Base-by-base conservation (phyloP, 495 filamentous ascomycete species). In the Daldinia childiae region DNA sequence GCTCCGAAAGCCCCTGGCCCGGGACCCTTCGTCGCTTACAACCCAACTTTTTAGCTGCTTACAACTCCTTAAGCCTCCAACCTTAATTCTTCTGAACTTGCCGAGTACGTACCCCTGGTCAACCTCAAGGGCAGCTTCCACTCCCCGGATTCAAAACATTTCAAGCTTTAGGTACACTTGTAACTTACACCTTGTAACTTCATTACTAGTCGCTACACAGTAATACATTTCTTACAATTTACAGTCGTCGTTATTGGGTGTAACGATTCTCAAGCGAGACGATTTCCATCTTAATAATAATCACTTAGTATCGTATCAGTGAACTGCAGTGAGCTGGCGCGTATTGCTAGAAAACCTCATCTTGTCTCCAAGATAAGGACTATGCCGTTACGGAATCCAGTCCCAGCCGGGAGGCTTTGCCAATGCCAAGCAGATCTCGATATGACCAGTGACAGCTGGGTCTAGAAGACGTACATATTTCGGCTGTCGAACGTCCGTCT, bases 1-100 rank as follows among this genome's bases (percentile, higher is more conserved):
- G 71, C 70, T 66, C 70, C 76, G 71, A 66, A 51, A 19, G 1
- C 64, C 64, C 65, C 65, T 65, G 58, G 21, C 41, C 61, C 39
- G 15, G 58, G 30, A n/a, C 39, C 48, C 64, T 52, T 51, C 43
- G 66, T 66, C 66, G 66, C 51, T 48, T 48, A 21, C 41, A 3
- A 45, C 39, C 39, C 12, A 29, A 29, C 27, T 29, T 29, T 29
- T 17, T 41, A 43, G 7, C 41, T 36, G 12, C 34, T 14, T 36
- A 14, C 12, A 36, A 36, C 34, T 36, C 34, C 34, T 60, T 64
- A 62, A 63, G 45, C 51, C 51, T 51, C 48, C 39, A 73, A 73
- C 61, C 57, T 73, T 73, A 69, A 69, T 65, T 69, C 58, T 8
- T 29, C 30, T 17, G n/a, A 24, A n/a, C 26, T 57, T 38, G 29